Evolutionary conservation across 1,284 basidiomycete genomes (phyloP).

Genomic region (Cryptococcus hybrid): DNA sequence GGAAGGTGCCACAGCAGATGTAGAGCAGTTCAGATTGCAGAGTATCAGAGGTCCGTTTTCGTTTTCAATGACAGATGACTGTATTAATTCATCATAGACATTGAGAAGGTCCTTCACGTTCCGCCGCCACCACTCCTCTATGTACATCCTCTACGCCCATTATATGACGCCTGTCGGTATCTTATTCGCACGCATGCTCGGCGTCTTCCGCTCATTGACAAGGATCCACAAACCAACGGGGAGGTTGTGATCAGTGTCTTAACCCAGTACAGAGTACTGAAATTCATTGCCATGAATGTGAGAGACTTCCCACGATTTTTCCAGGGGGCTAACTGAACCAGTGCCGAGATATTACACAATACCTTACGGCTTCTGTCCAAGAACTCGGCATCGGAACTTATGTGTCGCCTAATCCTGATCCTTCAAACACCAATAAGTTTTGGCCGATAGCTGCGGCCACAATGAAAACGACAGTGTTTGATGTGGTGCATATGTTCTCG

Average conservation of each 20-base stretch:
- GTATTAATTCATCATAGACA: slow-evolving; percentile 59
- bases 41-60: slow-evolving; percentile 69
- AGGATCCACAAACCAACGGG: slow-evolving; percentile 88
- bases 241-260: slow-evolving; percentile 95
- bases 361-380: slow-evolving; percentile 60
- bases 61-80: background rate
- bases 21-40: slow-evolving; percentile 91
- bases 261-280: slow-evolving; percentile 96
- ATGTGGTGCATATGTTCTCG: slow-evolving; percentile 98
- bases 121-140: slow-evolving; percentile 86
- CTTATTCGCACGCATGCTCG: slow-evolving; percentile 96
- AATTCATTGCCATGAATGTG: slow-evolving; percentile 98
- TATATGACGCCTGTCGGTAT: slow-evolving; percentile 86
- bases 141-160: slow-evolving; percentile 81
- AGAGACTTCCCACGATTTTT: background rate
- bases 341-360: slow-evolving; percentile 50
- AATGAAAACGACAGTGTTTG: slow-evolving; percentile 88
- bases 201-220: slow-evolving; percentile 88
- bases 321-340: slow-evolving; percentile 7
- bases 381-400: slow-evolving; percentile 94
- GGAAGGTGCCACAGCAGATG: slow-evolving; percentile 83
- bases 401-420: slow-evolving; percentile 53
- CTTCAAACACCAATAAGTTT: slow-evolving; percentile 60
- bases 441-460: slow-evolving; percentile 91
- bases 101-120: slow-evolving; percentile 89